Percentiles rank a stretch among this genome's conserved stretches.
These are phyloP conservation scores for Albifimbria verrucaria DNA, from an alignment of 2,329 filamentous ascomycete genomes.

Conservation along the genomic window DNA sequence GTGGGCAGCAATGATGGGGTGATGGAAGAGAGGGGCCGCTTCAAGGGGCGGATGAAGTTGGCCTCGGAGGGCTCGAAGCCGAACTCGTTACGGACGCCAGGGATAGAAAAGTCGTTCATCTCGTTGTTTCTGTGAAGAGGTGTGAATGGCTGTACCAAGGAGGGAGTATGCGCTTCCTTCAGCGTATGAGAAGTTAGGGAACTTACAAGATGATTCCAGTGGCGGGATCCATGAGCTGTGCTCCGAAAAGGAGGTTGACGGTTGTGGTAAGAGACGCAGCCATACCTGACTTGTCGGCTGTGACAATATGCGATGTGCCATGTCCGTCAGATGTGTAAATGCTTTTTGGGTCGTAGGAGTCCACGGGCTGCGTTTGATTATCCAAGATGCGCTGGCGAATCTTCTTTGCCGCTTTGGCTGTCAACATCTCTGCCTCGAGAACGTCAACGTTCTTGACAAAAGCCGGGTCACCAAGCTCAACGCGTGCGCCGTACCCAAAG, in stretches of 20 bases:
- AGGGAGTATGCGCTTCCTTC: no score
- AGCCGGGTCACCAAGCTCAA: conserved; percentile 77
- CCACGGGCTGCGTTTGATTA: conserved; percentile 64
- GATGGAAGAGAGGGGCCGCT: conserved; percentile 81
- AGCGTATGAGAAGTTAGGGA: no score
- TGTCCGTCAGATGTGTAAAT: conserved; percentile 67
- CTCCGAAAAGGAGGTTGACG: conserved; percentile 83
- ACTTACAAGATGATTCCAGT: conserved; percentile 73
- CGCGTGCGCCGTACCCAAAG: conserved; percentile 79
- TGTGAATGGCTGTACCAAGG: neutral
- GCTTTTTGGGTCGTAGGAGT: conserved; percentile 68
- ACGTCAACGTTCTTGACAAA: conserved; percentile 61
- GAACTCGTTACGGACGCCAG: conserved; percentile 73
- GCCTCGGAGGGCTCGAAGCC: conserved; percentile 75
- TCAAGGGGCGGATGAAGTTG: conserved; percentile 79
- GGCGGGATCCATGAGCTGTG: conserved; percentile 71
- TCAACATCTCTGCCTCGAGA: conserved; percentile 70
- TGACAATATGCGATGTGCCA: conserved; percentile 71
- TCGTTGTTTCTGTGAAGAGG: conserved; percentile 49
- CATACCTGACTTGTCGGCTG: conserved; percentile 70
- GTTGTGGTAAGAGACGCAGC: conserved; percentile 83
- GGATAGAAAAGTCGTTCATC: conserved; percentile 83
- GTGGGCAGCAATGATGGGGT: conserved; percentile 72
- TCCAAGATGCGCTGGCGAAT: conserved; percentile 71
- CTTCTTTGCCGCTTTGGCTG: conserved; percentile 51